Evolutionary conservation across 2,329 filamentous ascomycete genomes (phyloP), one percentile per base, ranked within the genome.

Genomic region (Epichloe brachyelytri): DNA sequence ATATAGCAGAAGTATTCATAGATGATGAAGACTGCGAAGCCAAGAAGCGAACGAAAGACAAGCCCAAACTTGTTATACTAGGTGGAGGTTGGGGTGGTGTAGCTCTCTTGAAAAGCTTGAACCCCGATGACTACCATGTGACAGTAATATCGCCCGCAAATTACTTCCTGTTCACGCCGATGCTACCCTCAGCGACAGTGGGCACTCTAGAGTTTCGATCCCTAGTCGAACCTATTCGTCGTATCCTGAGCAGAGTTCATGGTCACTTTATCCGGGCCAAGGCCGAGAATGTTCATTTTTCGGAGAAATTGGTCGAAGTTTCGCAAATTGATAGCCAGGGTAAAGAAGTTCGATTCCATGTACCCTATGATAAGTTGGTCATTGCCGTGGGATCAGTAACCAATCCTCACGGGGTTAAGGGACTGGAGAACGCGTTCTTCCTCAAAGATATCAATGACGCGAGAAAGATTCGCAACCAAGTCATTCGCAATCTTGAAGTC

Each of bases 81-180:
- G 93, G 93, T 19, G 90, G 90, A 15, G 93, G 93, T 43, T 98
- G 93, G 93, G 93, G 90, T 50, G 88, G 88, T 60, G 86, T 98
- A 54, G 88, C 91, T 4, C 72, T 98, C 53, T 71, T 98, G 58
- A 98, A 98, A 71, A 85, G 88, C 55, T 70, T 98, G 55, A 86
- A 91, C 55, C 84, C 89, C 0, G 88, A 90, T 12, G 88, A 96
- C 60, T 98, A 96, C 64, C 90, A 98, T 67, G 84, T 98, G 58
- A 97, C 91, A 4, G 85, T 98, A 39, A 85, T 98, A 43, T 95
- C 89, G 12, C 91, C 93, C 0, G 86, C 86, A 37, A 97, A 97
- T 62, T 95, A 97, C 71, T 98, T 98, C 70, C 72, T 98, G 34
- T 98, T 98, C 68, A 98, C 93, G 2, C 93, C 93, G 0, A 97